Evolutionary conservation across 1,284 basidiomycete species (phyloP), one percentile per base, ranked within the genome.

Genomic region (Papiliotrema nemorosa): DNA sequence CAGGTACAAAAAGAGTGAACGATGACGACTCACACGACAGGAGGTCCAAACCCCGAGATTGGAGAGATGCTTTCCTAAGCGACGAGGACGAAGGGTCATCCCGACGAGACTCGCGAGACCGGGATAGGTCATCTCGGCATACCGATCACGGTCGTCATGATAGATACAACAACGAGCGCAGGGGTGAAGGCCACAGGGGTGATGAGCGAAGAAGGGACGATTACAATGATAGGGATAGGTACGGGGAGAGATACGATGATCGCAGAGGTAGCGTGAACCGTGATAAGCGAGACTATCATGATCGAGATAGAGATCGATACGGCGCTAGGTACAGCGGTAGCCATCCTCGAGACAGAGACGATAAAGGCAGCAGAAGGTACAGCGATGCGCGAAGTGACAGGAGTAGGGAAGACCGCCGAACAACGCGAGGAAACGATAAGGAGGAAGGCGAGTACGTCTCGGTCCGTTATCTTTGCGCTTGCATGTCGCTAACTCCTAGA

Each of bases 21-120:
- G 55, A 45, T 14, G 43, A 26, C 12, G 37, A 35, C 12, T 24
- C 44, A 24, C 27, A 39, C 34, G 26, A 45, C 21, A 77, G 70
- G 50, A 72, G 78, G 59, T 82, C 83, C 48, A 84, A 84, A 47
- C 77, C 81, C 0, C 81, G 79, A 58, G 85, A 89, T 67, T 86
- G 86, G 85, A 77, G 85, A 55, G 87, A 89, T 65, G 84, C 84
- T 1, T 81, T 87, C 62, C 66, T 87, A 21, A 69, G 82, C 67
- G 65, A 69, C 21, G 56, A 56, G 27, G 52, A 59, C 29, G 35
- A 37, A 37, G 35, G 18, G 35, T 20, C 35, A 37, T 57, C 52
- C 20, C 39, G 47, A 21, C 21, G 50, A 21, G 36, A 43, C 40
- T 3, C 52, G 59, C 22, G 47, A 54, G 4, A 53, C 20, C 47